Conservation (phyloP, 169 alveolate species). For the Eimeria praecox region DNA sequence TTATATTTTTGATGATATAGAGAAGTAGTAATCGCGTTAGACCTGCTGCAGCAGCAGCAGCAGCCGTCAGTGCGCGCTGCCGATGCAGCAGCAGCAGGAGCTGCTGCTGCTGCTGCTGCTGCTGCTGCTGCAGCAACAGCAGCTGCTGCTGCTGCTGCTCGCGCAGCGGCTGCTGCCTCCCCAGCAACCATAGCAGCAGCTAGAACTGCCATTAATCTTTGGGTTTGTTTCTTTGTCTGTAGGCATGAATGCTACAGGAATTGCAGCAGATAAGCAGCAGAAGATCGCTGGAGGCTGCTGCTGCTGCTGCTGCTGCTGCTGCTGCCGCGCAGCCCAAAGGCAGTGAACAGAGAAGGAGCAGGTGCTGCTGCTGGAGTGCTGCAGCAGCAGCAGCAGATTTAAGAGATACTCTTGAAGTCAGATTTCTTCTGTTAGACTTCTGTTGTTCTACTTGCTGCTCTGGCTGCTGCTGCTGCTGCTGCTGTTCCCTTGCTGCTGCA, state of each 20-base stretch:
- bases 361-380: slow-evolving; percentile 29
- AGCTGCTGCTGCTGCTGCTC: slow-evolving; percentile 47
- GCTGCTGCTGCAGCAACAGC: slow-evolving; percentile 4
- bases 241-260: slow-evolving; percentile 5
- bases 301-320: slow-evolving; percentile 4
- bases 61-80: slow-evolving; percentile 66
- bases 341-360: slow-evolving; percentile 46
- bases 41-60: slow-evolving; percentile 31
- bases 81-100: slow-evolving; percentile 56
- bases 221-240: slow-evolving; percentile 31
- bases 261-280: neutral
- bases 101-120: slow-evolving; percentile 30
- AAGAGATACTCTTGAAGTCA: neutral
- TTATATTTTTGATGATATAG: neutral
- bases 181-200: slow-evolving; percentile 19
- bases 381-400: slow-evolving; percentile 17
- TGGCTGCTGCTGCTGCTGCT: neutral
- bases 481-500: slow-evolving; percentile 29
- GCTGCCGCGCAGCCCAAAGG: slow-evolving; percentile 57
- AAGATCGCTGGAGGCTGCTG: slow-evolving; percentile 20
- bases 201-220: slow-evolving; percentile 11
- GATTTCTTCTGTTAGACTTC: neutral
- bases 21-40: neutral
- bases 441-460: neutral
- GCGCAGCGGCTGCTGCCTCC: slow-evolving; percentile 26